A percentile compares a stretch with the other conserved stretches of the same genome.
These are phyloP conservation scores for Microbotryomycetes sp. DNA, from an alignment of 1,284 basidiomycete genomes.

Conservation along the genomic window DNA sequence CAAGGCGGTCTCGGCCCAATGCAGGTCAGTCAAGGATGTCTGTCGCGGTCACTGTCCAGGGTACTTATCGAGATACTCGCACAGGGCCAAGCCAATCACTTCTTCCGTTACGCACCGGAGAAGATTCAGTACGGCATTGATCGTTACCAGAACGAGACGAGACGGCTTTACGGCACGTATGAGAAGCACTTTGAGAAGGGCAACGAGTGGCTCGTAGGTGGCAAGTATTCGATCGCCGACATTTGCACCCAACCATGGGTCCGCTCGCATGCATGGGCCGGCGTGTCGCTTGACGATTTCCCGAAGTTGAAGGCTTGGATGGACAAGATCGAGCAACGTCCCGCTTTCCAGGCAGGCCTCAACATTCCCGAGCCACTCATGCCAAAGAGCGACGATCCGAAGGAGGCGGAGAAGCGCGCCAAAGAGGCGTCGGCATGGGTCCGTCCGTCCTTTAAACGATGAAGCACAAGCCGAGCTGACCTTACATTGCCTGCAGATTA, in stretches of 20 bases:
- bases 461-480: background rate
- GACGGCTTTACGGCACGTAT: slow-evolving; percentile 18
- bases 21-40: background rate
- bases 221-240: slow-evolving; percentile 27
- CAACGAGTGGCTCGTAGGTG: slow-evolving; percentile 27
- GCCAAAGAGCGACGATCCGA: slow-evolving; percentile 5
- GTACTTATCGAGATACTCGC: background rate
- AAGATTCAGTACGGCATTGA: slow-evolving; percentile 27
- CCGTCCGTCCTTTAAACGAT: background rate
- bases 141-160: slow-evolving; percentile 27
- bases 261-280: slow-evolving; percentile 12
- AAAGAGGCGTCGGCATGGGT: slow-evolving; percentile 1
- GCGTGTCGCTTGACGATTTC: slow-evolving; percentile 17
- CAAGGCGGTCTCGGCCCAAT: slow-evolving; percentile 20
- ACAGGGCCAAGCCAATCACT: slow-evolving; percentile 26
- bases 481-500: slow-evolving; percentile 8
- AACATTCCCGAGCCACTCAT: slow-evolving; percentile 11
- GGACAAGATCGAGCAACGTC: slow-evolving; percentile 18
- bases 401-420: slow-evolving; percentile 7
- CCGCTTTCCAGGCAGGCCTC: slow-evolving; percentile 14
- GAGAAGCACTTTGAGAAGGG: slow-evolving; percentile 23
- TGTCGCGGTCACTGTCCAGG: background rate
- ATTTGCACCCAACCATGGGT: slow-evolving; percentile 22
- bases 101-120: slow-evolving; percentile 28
- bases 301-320: slow-evolving; percentile 22